Evolutionary conservation across 371 early-diverging fungal species (phyloP), one percentile per base, ranked within the genome.

Genomic region (Blakeslea trispora): DNA sequence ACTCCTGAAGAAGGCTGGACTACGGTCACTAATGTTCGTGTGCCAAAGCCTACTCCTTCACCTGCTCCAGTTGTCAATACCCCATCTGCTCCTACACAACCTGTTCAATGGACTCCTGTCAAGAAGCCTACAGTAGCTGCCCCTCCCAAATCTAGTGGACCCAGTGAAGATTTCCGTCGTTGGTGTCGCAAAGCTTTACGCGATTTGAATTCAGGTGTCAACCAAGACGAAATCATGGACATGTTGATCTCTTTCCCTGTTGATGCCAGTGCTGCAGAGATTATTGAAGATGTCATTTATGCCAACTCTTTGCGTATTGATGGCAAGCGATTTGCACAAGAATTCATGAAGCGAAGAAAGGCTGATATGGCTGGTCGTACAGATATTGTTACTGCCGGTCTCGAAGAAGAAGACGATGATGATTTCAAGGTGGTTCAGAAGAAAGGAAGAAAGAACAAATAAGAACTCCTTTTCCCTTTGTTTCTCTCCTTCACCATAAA

Each of bases 241-340:
- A 85, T 92, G 83, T 67, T 92, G 34, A 64, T 91, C 40, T 82
- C 87, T 2, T 91, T 92, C 78, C 91, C 92, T 4, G 61, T 87
- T 47, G 84, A 90, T 59, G 81, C 81, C 3, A 83, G 87, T 41
- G 77, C 88, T 5, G 70, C 76, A 24, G 92, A 91, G 56, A 91
- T 92, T 42, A 90, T 92, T 43, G 82, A 89, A 41, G 92, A 92
- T 59, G 85, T 86, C 49, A 78, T 91, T 46, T 90, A 91, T 66
- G 88, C 89, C 35, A 81, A 86, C 59, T 89, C 91, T 0, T 66
- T 81, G 35, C 75, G 81, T n/a, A 76, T 90, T 58, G 88, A 91
- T 58, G 88, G 91, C 28, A 85, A 87, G 31, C 83, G 86, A 18
- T 92, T 92, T 70, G 87, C 91, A 17, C 81, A 86, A 15, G 92